Base-by-base conservation (phyloP, 2,329 filamentous ascomycete species). In the Sporothrix inflata region DNA sequence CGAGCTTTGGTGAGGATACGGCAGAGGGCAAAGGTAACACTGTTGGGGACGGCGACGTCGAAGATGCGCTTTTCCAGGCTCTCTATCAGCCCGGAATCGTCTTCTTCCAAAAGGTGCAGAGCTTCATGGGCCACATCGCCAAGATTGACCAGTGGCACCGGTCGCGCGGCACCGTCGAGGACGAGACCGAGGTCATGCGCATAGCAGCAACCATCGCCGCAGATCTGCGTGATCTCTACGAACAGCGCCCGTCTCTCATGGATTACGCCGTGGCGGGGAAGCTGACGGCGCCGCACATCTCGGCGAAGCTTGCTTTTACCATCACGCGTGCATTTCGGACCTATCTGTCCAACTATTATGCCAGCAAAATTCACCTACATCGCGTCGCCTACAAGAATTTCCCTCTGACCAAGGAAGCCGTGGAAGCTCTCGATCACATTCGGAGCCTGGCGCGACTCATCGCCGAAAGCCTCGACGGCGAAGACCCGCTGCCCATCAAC, bases 21-120 rank as follows among this genome's bases (percentile, higher is more conserved):
- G 3, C 69, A 73, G 47, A 73, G 69, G 30, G 19, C 1, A n/a
- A 21, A 12, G 60, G 49, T 27, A 55, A 76, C 75, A 4, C 30
- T 34, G 30, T 34, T 9, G 45, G 47, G 7, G 14, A 82, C 27
- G 76, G 78, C 12, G 82, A 84, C 65, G 82, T 82, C 14, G 84
- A 87, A 66, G 85, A 88, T 53, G 83, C 85, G 1, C 78, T 89
- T 0, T 88, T 87, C 73, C 85, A 88, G 73, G 82, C 86, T 0
- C 77, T 88, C 1, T 87, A 87, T 74, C 84, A 86, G 21, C 86
- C 86, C 0, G 86, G 86, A 0, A 83, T 87, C 21, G 79, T 85
- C 2, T 89, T 89, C 77, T 89, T 86, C 74, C 86, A 88, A 71
- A 86, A 87, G 73, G 85, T 88, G 0, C 86, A 87, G 76, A 85